Percentiles rank a stretch among this genome's conserved stretches.
These are phyloP conservation scores for Pseudoturritis turrita DNA, from an alignment of 345 rosid genomes.

Conservation along the genomic window DNA sequence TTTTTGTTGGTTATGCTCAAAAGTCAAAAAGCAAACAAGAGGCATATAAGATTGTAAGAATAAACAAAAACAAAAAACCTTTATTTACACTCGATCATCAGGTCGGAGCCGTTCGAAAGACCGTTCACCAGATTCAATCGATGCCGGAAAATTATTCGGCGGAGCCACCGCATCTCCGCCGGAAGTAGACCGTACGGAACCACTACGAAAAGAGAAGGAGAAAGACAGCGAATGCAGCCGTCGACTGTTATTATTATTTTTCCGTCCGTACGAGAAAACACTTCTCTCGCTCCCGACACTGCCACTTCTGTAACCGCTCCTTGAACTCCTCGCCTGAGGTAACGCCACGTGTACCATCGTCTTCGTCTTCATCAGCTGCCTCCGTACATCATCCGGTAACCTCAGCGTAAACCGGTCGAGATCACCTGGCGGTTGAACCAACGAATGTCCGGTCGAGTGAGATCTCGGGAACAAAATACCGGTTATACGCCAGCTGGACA, in stretches of 20 bases:
- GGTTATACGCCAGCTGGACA: slow-evolving; percentile 40
- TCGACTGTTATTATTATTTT: slow-evolving; percentile 20
- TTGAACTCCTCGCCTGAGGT: slow-evolving; percentile 55
- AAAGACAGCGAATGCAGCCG: slow-evolving; percentile 38
- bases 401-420: slow-evolving; percentile 62
- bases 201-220: slow-evolving; percentile 33
- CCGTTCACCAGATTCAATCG: slow-evolving; percentile 44
- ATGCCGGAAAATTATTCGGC: slow-evolving; percentile 30
- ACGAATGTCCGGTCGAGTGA: slow-evolving; percentile 68
- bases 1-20: slow-evolving; percentile 11
- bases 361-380: slow-evolving; percentile 31
- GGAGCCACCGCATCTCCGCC: slow-evolving; percentile 27
- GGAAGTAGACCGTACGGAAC: slow-evolving; percentile 30
- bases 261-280: slow-evolving; percentile 30
- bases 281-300: slow-evolving; percentile 38
- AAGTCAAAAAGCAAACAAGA: background rate
- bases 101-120: slow-evolving; percentile 45
- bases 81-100: slow-evolving; percentile 31
- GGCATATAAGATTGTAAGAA: background rate
- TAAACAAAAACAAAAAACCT: background rate
- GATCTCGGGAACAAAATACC: slow-evolving; percentile 50
- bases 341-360: slow-evolving; percentile 44
- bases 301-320: slow-evolving; percentile 53
- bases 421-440: slow-evolving; percentile 51
- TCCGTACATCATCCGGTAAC: slow-evolving; percentile 57